Evolutionary conservation across 768 basidiomycete genomes (phyloP).

Genomic region (Amanita pseudoporphyria): DNA sequence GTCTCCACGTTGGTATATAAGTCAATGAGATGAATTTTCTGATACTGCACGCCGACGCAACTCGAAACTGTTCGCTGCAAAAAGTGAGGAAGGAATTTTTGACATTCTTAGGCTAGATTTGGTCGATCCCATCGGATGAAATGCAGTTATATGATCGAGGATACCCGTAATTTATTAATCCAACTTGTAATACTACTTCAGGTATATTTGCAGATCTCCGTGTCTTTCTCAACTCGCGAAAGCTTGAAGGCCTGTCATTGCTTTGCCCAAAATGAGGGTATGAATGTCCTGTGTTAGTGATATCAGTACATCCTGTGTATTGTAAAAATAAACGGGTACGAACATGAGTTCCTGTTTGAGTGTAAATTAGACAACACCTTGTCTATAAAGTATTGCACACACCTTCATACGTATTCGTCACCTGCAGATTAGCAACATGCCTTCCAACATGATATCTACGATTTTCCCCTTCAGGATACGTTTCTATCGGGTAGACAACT

Average conservation of each 20-base stretch:
- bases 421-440: conserved; percentile 90
- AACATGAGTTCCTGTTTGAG: conserved; percentile 46
- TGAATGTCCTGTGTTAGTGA: conserved; percentile 61
- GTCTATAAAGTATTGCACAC: conserved; percentile 11
- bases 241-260: conserved; percentile 83
- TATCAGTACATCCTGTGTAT: conserved; percentile 1
- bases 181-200: background rate
- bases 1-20: conserved; percentile 13
- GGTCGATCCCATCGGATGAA: conserved; percentile 62
- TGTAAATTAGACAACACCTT: background rate
- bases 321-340: conserved; percentile 13
- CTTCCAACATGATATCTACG: conserved; percentile 85
- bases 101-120: conserved; percentile 59
- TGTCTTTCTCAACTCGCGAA: conserved; percentile 51
- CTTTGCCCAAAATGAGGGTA: conserved; percentile 88
- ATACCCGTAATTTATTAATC: conserved; percentile 1
- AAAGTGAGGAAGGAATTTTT: conserved; percentile 66
- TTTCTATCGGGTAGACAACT: conserved; percentile 1
- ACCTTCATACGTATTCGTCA: conserved; percentile 96
- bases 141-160: conserved; percentile 50
- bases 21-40: background rate
- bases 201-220: conserved; percentile 3
- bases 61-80: conserved; percentile 48
- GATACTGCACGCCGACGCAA: conserved; percentile 54
- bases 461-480: background rate